Percentiles rank a stretch among this genome's conserved stretches.
Conservation (phyloP, 257 asterid species). For the Penstemon barbatus region DNA sequence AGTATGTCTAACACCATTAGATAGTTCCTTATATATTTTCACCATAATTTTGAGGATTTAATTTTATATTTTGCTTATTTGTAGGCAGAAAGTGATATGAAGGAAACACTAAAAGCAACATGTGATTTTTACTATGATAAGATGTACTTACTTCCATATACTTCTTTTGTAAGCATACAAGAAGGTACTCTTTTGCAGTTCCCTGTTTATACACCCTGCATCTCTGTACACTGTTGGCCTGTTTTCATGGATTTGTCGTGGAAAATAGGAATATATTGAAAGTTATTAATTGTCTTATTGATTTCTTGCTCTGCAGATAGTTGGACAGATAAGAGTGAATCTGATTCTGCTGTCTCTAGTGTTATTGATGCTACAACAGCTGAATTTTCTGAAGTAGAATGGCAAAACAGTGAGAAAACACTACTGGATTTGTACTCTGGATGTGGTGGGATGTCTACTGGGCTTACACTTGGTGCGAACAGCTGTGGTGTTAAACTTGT, state of each 20-base stretch:
- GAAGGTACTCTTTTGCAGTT: conserved; percentile 38
- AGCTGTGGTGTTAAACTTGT: conserved; percentile 63
- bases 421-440: conserved; percentile 79
- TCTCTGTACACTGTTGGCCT: background rate
- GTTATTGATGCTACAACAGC: conserved; percentile 38
- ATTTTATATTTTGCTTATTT: background rate
- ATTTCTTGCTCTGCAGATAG: conserved; percentile 36
- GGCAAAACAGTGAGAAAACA: conserved; percentile 37
- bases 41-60: background rate
- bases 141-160: conserved; percentile 63
- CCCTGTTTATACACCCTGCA: background rate
- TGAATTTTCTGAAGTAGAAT: conserved; percentile 24
- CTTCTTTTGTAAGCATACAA: conserved; percentile 53
- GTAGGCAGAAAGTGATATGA: conserved; percentile 36
- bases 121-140: conserved; percentile 62
- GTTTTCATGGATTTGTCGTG: background rate
- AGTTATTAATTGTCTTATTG: background rate
- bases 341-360: conserved; percentile 61
- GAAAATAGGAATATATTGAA: background rate
- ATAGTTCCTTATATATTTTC: background rate
- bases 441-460: conserved; percentile 98
- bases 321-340: conserved; percentile 38
- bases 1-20: conserved; percentile 34
- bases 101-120: conserved; percentile 21
- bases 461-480: conserved; percentile 78